Evolutionary conservation across 257 asterid genomes (phyloP).

Genomic region (Nicotiana obtusifolia): DNA sequence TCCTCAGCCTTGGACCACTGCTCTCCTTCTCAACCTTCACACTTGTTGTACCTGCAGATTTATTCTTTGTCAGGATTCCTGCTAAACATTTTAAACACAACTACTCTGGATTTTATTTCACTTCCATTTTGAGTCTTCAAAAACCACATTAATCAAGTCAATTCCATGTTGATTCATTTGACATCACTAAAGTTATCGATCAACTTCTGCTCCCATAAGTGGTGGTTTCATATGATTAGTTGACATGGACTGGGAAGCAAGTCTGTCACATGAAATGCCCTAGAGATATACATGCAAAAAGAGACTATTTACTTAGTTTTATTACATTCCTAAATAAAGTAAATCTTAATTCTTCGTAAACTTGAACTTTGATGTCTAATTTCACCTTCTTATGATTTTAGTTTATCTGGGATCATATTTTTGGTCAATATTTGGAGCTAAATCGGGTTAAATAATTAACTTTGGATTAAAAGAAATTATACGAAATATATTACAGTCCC

Average conservation of each 20-base stretch:
- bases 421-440: not conserved
- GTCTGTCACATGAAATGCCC: not conserved
- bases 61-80: not conserved
- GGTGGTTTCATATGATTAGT: not conserved
- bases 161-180: not conserved
- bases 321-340: not conserved
- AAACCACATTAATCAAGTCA: not conserved
- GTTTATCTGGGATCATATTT: not conserved
- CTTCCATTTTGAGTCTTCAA: not conserved
- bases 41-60: conserved; percentile 15
- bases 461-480: not conserved
- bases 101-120: not conserved
- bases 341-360: not conserved
- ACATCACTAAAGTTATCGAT: not conserved
- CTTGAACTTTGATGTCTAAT: not conserved
- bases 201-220: not conserved
- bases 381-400: not conserved
- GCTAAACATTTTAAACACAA: not conserved
- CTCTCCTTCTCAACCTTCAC: conserved; percentile 29
- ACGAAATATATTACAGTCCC: not conserved
- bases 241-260: not conserved
- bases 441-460: not conserved
- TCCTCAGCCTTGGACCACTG: conserved; percentile 32
- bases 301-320: not conserved
- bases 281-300: not conserved